These are phyloP conservation scores for Colletotrichum eremochloae DNA, from an alignment of 2,329 filamentous ascomycete genomes.

Conservation along the genomic window DNA sequence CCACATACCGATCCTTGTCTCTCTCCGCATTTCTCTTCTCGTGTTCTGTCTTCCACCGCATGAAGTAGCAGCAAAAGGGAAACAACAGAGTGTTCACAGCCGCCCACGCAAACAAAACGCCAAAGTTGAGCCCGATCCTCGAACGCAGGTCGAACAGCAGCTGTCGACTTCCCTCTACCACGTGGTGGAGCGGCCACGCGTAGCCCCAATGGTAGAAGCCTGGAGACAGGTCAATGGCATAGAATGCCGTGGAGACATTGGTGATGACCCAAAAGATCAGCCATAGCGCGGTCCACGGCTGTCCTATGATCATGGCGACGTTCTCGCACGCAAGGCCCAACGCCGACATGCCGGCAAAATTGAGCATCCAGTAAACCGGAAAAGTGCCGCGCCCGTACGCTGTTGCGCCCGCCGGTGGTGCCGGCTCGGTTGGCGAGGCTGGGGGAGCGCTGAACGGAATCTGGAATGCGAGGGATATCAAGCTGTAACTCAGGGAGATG, in stretches of 20 bases:
- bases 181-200: slow-evolving; percentile 73
- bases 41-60: slow-evolving; percentile 56
- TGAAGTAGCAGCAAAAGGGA: slow-evolving; percentile 60
- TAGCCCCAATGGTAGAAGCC: slow-evolving; percentile 73
- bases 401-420: slow-evolving; percentile 61
- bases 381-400: slow-evolving; percentile 71
- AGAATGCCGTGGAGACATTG: slow-evolving; percentile 72
- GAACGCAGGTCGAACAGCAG: slow-evolving; percentile 72
- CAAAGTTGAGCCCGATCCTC: slow-evolving; percentile 71
- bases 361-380: slow-evolving; percentile 73
- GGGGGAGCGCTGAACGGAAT: slow-evolving; percentile 69
- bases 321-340: slow-evolving; percentile 75
- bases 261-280: slow-evolving; percentile 77
- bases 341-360: slow-evolving; percentile 73
- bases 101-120: slow-evolving; percentile 70
- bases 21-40: slow-evolving; percentile 46
- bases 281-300: slow-evolving; percentile 72
- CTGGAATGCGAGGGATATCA: slow-evolving; percentile 74
- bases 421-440: slow-evolving; percentile 55
- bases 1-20: slow-evolving; percentile 47
- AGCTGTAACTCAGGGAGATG: slow-evolving; percentile 72
- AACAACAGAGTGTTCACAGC: slow-evolving; percentile 67
- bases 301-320: slow-evolving; percentile 71
- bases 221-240: slow-evolving; percentile 69
- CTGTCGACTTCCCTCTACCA: slow-evolving; percentile 71